Evolutionary conservation across 129 eudicot genomes (phyloP).

Genomic region (Glebionis coronaria): DNA sequence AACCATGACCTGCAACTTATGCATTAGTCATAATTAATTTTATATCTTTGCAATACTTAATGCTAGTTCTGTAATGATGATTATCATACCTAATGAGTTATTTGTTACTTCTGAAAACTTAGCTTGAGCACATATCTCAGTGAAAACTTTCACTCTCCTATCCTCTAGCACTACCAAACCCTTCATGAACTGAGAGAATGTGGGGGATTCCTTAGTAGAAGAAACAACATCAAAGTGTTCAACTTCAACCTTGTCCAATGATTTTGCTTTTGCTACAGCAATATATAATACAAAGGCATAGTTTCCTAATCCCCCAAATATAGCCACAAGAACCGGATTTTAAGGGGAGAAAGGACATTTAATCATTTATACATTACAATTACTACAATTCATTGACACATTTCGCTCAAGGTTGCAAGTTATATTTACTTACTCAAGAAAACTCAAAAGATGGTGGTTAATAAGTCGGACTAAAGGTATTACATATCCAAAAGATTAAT

Average conservation of each 20-base stretch:
- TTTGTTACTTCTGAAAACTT: constrained; percentile 69
- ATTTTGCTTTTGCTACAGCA: constrained; percentile 66
- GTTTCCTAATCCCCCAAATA: constrained; percentile 47
- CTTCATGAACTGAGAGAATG: constrained; percentile 76
- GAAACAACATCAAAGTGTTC: constrained; percentile 62
- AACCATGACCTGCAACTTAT: background rate
- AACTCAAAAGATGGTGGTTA: too few relatives aligned
- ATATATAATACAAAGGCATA: constrained; percentile 80
- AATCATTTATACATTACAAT: too few relatives aligned
- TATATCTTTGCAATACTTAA: background rate
- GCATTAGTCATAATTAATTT: constrained; percentile 8
- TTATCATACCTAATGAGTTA: constrained; percentile 63
- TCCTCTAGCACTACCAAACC: constrained; percentile 60
- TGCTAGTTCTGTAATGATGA: background rate
- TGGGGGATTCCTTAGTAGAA: constrained; percentile 55
- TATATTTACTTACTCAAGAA: too few relatives aligned
- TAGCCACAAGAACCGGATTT: too few relatives aligned
- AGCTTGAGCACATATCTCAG: constrained; percentile 57
- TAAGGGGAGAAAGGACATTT: too few relatives aligned
- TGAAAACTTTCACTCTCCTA: constrained; percentile 58
- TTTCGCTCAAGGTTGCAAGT: too few relatives aligned
- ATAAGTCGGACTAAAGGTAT: too few relatives aligned
- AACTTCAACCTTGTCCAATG: constrained; percentile 73
- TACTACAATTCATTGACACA: too few relatives aligned
- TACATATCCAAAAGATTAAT: too few relatives aligned